phyloP scores from a whole-genome alignment of 2,329 filamentous ascomycete genomes.

The Fusarium domesticum region DNA sequence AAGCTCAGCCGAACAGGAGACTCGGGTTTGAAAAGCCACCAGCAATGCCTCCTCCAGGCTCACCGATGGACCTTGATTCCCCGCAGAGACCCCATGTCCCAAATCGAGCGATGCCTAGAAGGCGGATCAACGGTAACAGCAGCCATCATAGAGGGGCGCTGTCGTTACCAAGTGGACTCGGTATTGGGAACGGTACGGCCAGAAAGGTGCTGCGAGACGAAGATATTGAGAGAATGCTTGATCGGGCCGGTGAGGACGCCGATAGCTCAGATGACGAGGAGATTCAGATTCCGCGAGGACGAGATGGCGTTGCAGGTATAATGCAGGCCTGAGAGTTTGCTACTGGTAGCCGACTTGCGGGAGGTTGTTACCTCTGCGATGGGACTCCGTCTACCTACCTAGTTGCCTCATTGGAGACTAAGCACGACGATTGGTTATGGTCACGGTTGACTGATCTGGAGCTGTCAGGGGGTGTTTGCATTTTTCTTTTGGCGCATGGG shows the following conservation, averaged over 20 bases:
- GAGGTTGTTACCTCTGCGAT: neutral
- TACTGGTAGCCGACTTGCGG: neutral
- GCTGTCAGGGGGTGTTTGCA: too few relatives aligned
- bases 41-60: constrained; percentile 34
- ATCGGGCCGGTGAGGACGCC: constrained; percentile 47
- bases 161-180: constrained; percentile 50
- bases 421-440: too few relatives aligned
- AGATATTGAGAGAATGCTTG: constrained; percentile 58
- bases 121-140: constrained; percentile 41
- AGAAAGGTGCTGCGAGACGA: constrained; percentile 47
- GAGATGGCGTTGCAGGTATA: constrained; percentile 29
- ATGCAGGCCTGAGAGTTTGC: constrained; percentile 26
- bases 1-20: constrained; percentile 41
- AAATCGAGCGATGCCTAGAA: constrained; percentile 40
- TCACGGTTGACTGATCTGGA: too few relatives aligned
- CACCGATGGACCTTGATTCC: constrained; percentile 48
- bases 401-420: too few relatives aligned
- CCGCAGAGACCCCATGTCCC: constrained; percentile 32
- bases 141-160: constrained; percentile 40
- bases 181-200: constrained; percentile 37
- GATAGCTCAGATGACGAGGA: constrained; percentile 58
- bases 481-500: too few relatives aligned
- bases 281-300: constrained; percentile 46
- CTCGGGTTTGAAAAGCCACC: constrained; percentile 49
- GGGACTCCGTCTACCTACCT: too few relatives aligned